Percentiles rank a stretch among this genome's conserved stretches.
Evolutionary conservation across 176 grass and related monocot species (phyloP).

Genomic region (Aegilops longissima): DNA sequence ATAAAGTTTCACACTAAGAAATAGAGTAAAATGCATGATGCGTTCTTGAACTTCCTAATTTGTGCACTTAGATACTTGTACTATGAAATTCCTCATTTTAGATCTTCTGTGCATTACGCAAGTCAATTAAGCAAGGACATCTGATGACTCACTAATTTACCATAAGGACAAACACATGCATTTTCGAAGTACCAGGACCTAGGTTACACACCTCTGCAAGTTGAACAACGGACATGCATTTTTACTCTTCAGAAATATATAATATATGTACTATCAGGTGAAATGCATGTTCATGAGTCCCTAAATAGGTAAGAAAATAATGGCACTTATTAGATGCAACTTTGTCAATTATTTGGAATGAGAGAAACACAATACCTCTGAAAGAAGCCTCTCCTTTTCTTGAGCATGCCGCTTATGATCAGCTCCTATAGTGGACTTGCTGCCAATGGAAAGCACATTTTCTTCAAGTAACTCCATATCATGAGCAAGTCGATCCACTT

Average conservation of each 20-base stretch:
- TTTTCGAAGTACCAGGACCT: background rate
- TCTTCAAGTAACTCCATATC: slow-evolving; percentile 88
- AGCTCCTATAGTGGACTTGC: slow-evolving; percentile 65
- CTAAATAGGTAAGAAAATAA: background rate
- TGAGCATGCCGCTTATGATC: slow-evolving; percentile 78
- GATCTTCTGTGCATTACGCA: background rate
- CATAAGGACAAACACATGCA: background rate
- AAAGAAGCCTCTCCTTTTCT: slow-evolving; percentile 86
- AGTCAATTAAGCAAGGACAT: background rate
- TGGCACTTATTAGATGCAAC: background rate
- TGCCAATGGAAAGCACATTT: slow-evolving; percentile 65
- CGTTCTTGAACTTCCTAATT: background rate
- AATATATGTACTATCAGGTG: background rate
- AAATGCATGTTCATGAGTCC: background rate
- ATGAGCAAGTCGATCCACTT: slow-evolving; percentile 72
- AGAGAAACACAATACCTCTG: slow-evolving; percentile 59
- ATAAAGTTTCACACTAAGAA: background rate
- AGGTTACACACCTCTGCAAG: background rate
- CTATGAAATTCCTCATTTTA: background rate
- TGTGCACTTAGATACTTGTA: background rate
- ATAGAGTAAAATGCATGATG: background rate
- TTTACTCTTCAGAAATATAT: background rate
- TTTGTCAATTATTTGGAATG: background rate
- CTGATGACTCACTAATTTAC: background rate
- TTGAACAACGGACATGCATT: background rate